Base-by-base conservation (phyloP, 1,139 yeast species). In the Hyphopichia khmerensis region DNA sequence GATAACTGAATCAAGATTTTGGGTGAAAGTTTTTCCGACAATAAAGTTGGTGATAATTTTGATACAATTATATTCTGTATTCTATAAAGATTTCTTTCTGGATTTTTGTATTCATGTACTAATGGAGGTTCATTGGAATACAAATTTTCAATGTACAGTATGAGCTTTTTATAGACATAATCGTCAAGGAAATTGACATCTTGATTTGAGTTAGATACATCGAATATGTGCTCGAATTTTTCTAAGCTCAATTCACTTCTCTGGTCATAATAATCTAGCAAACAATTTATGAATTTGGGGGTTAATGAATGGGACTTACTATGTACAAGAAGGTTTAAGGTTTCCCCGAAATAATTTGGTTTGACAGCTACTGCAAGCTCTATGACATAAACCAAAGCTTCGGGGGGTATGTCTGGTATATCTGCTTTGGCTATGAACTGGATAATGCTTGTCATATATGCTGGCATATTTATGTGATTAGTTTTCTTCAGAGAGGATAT, bases 91-190 rank as follows among this genome's bases (percentile, higher is more conserved):
- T 59, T 69, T 35, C 53, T 51, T 29, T 71, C 68, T 33, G 57
- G 45, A 44, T 69, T 51, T 40, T 58, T 45, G 51, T 62, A 70
- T 47, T 72, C 75, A 48, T 73, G 78, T 3, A 62, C 60, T 23
- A 50, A 48, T 0, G 76, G 77, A 10, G 59, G 54, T 1, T 47
- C 42, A 3, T 62, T 62, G 3, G 45, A 48, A 45, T 59, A 72
- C 13, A 70, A 43, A 3, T 49, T 42, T 40, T 71, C 74, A 10
- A 71, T 51, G 42, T 67, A 64, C 8, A 36, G 38, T 17, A 64
- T 59, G 40, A 59, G 57, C 4, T 40, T 39, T 3, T 30, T 14
- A 42, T 57, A 62, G 35, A 65, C 62, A 3, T 43, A 43, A 17
- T 62, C 65, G 39, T 57, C 57, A 4, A 56, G 35, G 2, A 49